Base-by-base conservation (phyloP, 2,329 filamentous ascomycete species). In the Venturia effusa region DNA sequence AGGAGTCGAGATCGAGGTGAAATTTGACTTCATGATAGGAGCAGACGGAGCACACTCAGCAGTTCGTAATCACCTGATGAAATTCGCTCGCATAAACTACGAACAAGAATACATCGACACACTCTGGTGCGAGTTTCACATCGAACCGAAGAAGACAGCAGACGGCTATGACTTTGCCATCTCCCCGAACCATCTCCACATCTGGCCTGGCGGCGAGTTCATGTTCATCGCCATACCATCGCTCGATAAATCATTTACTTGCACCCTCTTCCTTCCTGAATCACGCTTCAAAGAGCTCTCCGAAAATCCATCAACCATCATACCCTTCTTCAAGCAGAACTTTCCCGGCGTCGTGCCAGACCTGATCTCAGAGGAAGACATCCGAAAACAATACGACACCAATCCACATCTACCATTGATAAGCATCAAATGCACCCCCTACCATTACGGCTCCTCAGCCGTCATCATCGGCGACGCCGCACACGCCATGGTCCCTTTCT, bases 151-250 rank as follows among this genome's bases (percentile, higher is more conserved):
- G 13, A 71, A 75, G 0, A 67, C 74, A 1, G 65, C 73, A 11
- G 67, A 66, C 24, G 62, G 73, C 8, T 68, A 72, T 0, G 79
- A 80, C 27, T 97, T 95, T 72, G 81, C 82, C 59, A 94, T 97
- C 68, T 94, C 91, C 0, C 91, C 92, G 1, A 90, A 97, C 70
- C 92, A 97, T 73, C 81, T 99, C 1, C 94, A 99, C 75, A 99
- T 99, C 72, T 99, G 94, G 94, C 94, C 94, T 0, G 92, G 90
- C 39, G 87, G 87, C 69, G 86, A 92, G 51, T 93, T 94, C 71
- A 97, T 99, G 95, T 99, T 99, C 77, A 99, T 99, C 71, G 95
- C 94, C 22, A 92, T 99, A 54, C 93, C 94, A 0, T 81, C 81
- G n/a, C 74, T 90, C 75, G 92, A 97, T 73, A 92, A 90, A 64